Evolutionary conservation across 73 alveolate species (phyloP), one percentile per base, ranked within the genome.

Genomic region (Paramecium pentaurelia): DNA sequence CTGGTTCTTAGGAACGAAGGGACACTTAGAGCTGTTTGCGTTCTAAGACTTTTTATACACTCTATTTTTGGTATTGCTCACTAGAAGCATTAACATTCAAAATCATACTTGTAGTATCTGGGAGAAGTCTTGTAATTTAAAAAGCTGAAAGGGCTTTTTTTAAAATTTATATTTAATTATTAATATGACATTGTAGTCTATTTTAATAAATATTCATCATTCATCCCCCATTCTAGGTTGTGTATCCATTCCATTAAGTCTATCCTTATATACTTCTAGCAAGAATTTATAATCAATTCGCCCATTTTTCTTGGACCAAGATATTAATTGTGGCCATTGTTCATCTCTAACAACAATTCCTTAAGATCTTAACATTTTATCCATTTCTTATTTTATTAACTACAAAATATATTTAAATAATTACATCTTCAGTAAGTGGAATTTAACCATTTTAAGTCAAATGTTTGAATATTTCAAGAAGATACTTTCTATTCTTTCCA

Each of bases 401-500:
- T 88, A 75, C 0, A 1, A 22, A 40, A 36, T 42, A 34, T 87
- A 58, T 3, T 3, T 16, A 1, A 54, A 4, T 54, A 4, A 30
- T 91, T 42, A 42, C 85, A 16, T 96, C 97, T 28, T 89, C 91
- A 22, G 95, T 80, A 18, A 95, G 45, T 20, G 93, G 94, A 27
- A 94, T 84, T 14, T 68, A 42, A 10, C 93, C 89, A 59, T 94
- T 93, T 40, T 45, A 54, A 14, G 93, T 85, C 59, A 93, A 86
- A 6, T 83, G 87, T 44, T 94, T 95, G 77, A 96, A 95, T 64
- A 94, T 93, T 10, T 93, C 94, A 60, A 51, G 60, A 25, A 96
- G 92, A 51, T 95, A 94, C 68, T 86, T 96, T 49, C 98, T 95
- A 70, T 94, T 95, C 83, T 96, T 96, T 8, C 97, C 97, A 30